Conservation (phyloP, 345 rosid species). For the Salix purpurea region DNA sequence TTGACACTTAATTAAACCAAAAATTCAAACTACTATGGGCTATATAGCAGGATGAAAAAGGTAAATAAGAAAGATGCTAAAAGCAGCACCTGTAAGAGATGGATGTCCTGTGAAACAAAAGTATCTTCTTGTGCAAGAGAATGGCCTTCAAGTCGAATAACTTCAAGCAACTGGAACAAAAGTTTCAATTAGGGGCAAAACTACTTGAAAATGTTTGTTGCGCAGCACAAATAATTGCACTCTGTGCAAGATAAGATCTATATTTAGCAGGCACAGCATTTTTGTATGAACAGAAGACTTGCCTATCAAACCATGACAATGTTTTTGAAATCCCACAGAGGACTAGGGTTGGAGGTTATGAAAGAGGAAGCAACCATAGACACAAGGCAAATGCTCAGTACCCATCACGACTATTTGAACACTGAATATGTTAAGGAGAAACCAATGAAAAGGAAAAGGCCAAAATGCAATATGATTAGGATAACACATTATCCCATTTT, state of each 20-base stretch:
- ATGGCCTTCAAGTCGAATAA: constrained; percentile 91
- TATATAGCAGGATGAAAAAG: neutral
- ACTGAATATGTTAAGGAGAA: neutral
- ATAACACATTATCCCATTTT: neutral
- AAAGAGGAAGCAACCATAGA: neutral
- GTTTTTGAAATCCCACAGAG: neutral
- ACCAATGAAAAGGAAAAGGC: neutral
- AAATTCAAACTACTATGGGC: neutral
- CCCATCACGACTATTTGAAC: neutral
- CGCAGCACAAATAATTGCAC: neutral
- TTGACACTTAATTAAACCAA: neutral
- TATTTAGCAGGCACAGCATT: neutral
- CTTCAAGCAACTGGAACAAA: constrained; percentile 74
- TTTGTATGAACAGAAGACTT: neutral
- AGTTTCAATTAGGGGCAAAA: neutral
- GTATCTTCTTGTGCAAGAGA: constrained; percentile 90
- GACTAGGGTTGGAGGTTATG: neutral
- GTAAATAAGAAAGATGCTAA: neutral
- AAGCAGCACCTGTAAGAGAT: constrained; percentile 78
- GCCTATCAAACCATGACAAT: neutral
- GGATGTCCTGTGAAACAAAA: constrained; percentile 84
- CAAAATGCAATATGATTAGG: neutral
- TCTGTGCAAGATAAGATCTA: neutral
- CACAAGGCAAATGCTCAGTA: neutral
- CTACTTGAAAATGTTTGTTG: neutral